Evolutionary conservation across 345 rosid genomes (phyloP), one percentile per base, ranked within the genome.

Genomic region (Euphorbia tirucalli): DNA sequence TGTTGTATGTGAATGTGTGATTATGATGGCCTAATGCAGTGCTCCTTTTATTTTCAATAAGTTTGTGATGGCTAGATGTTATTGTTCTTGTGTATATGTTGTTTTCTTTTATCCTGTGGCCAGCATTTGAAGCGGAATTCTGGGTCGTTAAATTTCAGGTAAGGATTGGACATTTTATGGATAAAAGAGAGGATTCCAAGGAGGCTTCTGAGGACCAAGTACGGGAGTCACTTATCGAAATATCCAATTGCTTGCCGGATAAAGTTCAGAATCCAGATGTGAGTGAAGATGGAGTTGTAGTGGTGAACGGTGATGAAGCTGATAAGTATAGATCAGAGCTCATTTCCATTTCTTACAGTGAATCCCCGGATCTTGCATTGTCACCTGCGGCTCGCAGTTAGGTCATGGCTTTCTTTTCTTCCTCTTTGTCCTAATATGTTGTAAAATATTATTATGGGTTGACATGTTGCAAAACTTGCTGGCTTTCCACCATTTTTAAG

Each of bases 261-360:
- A 72, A 75, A 39, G 55, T 30, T 72, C 31, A 9, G 25, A 37
- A 57, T 41, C 55, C 79, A 48, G 72, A 78, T 8, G 70, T 66
- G 49, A 25, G 46, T 1, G 67, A 58, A 43, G 56, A 66, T 22
- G n/a, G 32, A 27, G 41, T 52, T 58, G 27, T 41, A 2, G 71
- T 41, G 18, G 62, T 6, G 19, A 64, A 65, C 28, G 41, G 21
- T 9, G 76, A 78, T 19, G 75, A 39, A 27, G 68, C 41, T 19
- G 82, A 82, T 3, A 75, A 75, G 77, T 75, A 65, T 69, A 75
- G 80, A 65, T 75, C 80, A n/a, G 80, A 73, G 68, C 71, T 82
- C 48, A 82, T 82, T 54, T 78, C 85, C 15, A 78, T 82, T 44
- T 78, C 85, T 18, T 69, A 72, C 56, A 21, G 50, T 3, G 43